These are phyloP conservation scores for Moringa oleifera DNA, from an alignment of 345 rosid genomes.

Conservation along the genomic window DNA sequence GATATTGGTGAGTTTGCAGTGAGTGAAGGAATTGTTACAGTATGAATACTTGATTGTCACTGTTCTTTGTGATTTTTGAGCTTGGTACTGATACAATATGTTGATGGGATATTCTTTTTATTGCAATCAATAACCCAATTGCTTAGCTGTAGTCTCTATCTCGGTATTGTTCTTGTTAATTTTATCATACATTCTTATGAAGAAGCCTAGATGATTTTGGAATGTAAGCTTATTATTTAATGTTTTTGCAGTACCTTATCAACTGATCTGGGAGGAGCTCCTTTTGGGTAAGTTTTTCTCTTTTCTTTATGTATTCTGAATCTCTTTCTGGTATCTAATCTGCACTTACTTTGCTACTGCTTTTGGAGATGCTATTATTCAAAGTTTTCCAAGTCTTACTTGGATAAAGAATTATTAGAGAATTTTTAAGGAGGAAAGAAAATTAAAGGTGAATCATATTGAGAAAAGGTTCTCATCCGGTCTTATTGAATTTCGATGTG, in stretches of 20 bases:
- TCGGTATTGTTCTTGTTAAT: slow-evolving; percentile 5
- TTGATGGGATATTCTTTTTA: slow-evolving; percentile 4
- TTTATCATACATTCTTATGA: too few relatives aligned
- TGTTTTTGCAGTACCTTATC: slow-evolving; percentile 69
- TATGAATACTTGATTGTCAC: background rate
- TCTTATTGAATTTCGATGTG: too few relatives aligned
- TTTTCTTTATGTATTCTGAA: background rate
- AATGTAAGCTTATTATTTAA: slow-evolving; percentile 8
- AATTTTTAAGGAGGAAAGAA: too few relatives aligned
- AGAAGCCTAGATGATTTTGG: background rate
- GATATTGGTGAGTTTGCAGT: background rate
- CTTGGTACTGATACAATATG: background rate
- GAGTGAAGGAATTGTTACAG: background rate
- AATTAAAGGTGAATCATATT: too few relatives aligned
- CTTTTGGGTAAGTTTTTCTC: slow-evolving; percentile 56
- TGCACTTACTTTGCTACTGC: background rate
- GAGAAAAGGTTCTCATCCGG: too few relatives aligned
- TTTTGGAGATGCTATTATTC: slow-evolving; percentile 2
- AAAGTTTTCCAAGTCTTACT: too few relatives aligned
- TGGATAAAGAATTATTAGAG: too few relatives aligned
- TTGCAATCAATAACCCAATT: too few relatives aligned
- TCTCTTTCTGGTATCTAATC: background rate
- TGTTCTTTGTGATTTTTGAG: background rate
- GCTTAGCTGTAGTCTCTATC: background rate
- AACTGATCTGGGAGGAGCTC: slow-evolving; percentile 66